Conservation (phyloP, 495 filamentous ascomycete genomes). For the Tuber melanosporum region DNA sequence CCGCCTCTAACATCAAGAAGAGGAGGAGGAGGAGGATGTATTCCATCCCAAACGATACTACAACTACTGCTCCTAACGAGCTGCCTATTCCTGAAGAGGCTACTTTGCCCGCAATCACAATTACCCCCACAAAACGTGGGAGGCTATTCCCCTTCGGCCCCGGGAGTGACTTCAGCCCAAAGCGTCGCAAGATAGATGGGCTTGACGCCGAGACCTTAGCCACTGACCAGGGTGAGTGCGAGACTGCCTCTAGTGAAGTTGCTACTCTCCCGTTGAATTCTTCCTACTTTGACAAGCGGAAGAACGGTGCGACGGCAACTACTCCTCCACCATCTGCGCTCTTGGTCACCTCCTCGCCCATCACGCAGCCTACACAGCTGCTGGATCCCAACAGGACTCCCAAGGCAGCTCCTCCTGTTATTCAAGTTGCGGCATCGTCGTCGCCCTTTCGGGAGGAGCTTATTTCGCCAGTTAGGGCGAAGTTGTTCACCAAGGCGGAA, state of each 20-base stretch:
- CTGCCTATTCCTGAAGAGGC: not conserved
- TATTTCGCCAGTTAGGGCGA: slow-evolving; percentile 16
- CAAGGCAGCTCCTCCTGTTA: slow-evolving; percentile 48
- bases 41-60: not conserved
- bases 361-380: slow-evolving; percentile 69
- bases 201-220: slow-evolving; percentile 40
- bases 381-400: slow-evolving; percentile 24
- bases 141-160: slow-evolving; percentile 36
- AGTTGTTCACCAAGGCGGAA: not conserved
- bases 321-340: slow-evolving; percentile 23
- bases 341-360: slow-evolving; percentile 38
- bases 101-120: not conserved
- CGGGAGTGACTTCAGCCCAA: slow-evolving; percentile 25
- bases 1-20: not conserved
- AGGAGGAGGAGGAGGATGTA: not conserved
- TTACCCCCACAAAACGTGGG: slow-evolving; percentile 1
- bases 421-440: slow-evolving; percentile 74
- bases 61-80: not conserved
- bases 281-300: slow-evolving; percentile 21
- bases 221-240: slow-evolving; percentile 53
- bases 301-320: slow-evolving; percentile 7
- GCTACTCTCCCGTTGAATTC: slow-evolving; percentile 53
- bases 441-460: slow-evolving; percentile 55
- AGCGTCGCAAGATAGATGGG: slow-evolving; percentile 38
- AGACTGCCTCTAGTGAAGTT: slow-evolving; percentile 52